phyloP scores from a whole-genome alignment of 371 early-diverging fungal genomes.

The Mortierella sp. region DNA sequence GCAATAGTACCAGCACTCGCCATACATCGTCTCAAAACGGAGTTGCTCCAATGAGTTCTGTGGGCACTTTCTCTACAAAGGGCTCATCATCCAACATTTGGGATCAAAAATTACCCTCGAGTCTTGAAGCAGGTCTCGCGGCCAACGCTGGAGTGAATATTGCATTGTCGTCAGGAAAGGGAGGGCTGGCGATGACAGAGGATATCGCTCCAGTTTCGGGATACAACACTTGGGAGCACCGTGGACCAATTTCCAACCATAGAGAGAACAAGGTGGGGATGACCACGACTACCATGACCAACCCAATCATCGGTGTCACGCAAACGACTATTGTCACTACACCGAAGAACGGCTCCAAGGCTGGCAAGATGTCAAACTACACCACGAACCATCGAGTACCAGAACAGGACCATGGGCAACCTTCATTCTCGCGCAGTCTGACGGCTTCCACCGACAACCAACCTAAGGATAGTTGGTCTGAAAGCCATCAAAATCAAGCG shows the following conservation, averaged over 20 bases:
- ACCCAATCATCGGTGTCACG: constrained; percentile 4
- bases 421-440: neutral
- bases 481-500: constrained; percentile 1
- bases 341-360: constrained; percentile 1
- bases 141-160: neutral
- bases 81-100: neutral
- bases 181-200: neutral
- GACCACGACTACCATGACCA: constrained; percentile 1
- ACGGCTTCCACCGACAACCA: neutral
- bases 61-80: neutral
- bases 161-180: neutral
- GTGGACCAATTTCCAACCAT: neutral
- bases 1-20: neutral
- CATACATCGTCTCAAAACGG: neutral
- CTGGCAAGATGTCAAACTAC: neutral
- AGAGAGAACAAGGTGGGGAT: constrained; percentile 3
- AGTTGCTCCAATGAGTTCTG: neutral
- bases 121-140: neutral
- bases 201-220: constrained; percentile 10
- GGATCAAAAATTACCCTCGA: constrained; percentile 6
- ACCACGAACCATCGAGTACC: neutral
- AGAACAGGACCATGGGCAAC: neutral
- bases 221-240: constrained; percentile 22
- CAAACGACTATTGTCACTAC: constrained; percentile 21
- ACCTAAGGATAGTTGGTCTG: constrained; percentile 2